These are phyloP conservation scores for Beauveria australis DNA, from an alignment of 2,329 filamentous ascomycete species.

Conservation along the genomic window DNA sequence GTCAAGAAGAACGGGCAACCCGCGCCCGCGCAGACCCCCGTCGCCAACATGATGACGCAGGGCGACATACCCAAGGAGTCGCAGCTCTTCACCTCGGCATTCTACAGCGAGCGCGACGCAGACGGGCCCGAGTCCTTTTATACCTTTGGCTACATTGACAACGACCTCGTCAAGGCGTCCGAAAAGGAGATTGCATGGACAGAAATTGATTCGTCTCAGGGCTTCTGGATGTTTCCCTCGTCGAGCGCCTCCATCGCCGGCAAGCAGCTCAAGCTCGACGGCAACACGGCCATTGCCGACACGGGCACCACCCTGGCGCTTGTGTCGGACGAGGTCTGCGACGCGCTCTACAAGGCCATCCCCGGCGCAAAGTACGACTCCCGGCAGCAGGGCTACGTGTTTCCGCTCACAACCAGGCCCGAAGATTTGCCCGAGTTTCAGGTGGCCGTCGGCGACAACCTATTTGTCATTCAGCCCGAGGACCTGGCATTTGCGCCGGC, in stretches of 20 bases:
- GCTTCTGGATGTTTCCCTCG: slow-evolving; percentile 49
- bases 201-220: slow-evolving; percentile 51
- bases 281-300: slow-evolving; percentile 42
- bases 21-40: slow-evolving; percentile 34
- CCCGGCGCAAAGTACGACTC: slow-evolving; percentile 27
- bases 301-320: slow-evolving; percentile 57
- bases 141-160: slow-evolving; percentile 66
- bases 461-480: slow-evolving; percentile 37
- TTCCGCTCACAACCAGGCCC: slow-evolving; percentile 32
- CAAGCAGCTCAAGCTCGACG: slow-evolving; percentile 25
- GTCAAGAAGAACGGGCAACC: slow-evolving; percentile 22
- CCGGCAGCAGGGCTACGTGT: slow-evolving; percentile 14
- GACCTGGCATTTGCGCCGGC: slow-evolving; percentile 8
- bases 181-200: slow-evolving; percentile 46
- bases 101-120: slow-evolving; percentile 40
- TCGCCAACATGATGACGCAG: slow-evolving; percentile 23
- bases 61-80: slow-evolving; percentile 12
- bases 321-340: slow-evolving; percentile 51
- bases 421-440: slow-evolving; percentile 37
- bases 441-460: slow-evolving; percentile 48
- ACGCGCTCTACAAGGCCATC: slow-evolving; percentile 18
- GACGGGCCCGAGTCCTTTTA: slow-evolving; percentile 31
- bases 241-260: slow-evolving; percentile 16
- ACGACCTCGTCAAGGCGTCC: slow-evolving; percentile 50
- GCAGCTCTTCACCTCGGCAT: slow-evolving; percentile 58